These are phyloP conservation scores for Syzygium grande DNA, from an alignment of 345 rosid species.

Conservation along the genomic window DNA sequence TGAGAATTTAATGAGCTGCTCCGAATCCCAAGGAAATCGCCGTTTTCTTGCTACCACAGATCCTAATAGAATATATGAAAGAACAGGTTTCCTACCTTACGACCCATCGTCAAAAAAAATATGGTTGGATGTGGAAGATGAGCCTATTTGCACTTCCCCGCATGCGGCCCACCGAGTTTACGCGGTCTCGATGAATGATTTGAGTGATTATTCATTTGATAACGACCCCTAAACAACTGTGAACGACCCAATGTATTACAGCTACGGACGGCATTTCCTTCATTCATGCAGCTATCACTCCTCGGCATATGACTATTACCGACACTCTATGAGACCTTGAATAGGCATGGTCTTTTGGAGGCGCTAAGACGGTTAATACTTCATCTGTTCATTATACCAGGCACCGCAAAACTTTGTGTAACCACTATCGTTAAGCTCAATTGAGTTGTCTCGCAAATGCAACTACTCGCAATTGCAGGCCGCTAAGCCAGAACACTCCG, in stretches of 20 bases:
- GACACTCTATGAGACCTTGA: not conserved
- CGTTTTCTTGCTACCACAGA: not conserved
- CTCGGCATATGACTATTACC: not conserved
- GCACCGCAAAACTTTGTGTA: not conserved
- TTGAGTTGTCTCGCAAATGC: not conserved
- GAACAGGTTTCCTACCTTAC: not conserved
- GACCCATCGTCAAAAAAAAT: not conserved
- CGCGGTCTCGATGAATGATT: not conserved
- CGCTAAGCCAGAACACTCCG: not conserved
- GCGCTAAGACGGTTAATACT: not conserved
- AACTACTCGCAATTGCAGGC: not conserved
- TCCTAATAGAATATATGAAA: not conserved
- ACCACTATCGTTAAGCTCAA: not conserved
- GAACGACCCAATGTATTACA: not conserved
- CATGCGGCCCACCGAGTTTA: not conserved
- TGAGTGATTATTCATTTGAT: not conserved
- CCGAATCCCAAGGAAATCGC: not conserved
- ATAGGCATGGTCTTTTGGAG: not conserved
- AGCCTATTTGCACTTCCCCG: not conserved
- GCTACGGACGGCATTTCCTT: not conserved
- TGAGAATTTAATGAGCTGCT: not conserved
- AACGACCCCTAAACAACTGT: not conserved
- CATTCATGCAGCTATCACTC: not conserved
- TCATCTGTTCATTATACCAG: not conserved
- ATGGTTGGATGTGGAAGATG: not conserved